Percentiles rank a stretch among this genome's conserved stretches.
These are phyloP conservation scores for Dendrocalamus sinicus DNA, from an alignment of 176 grass and related monocot genomes.

Conservation along the genomic window DNA sequence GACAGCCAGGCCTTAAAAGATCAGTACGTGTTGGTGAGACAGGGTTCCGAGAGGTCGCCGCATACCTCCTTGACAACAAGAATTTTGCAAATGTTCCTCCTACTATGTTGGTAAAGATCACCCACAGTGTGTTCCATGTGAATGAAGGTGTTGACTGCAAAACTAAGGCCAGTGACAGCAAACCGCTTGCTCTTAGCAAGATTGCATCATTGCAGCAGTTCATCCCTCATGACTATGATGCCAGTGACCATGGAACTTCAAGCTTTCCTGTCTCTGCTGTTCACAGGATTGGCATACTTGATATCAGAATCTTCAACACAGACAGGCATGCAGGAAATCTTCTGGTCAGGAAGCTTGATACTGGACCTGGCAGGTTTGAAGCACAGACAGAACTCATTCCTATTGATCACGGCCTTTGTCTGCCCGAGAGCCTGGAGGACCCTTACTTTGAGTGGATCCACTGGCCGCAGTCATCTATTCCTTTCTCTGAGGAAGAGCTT, in stretches of 20 bases:
- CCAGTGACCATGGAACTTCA: constrained; percentile 71
- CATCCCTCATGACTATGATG: constrained; percentile 70
- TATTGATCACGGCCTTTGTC: constrained; percentile 71
- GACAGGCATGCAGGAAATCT: constrained; percentile 78
- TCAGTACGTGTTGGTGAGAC: constrained; percentile 77
- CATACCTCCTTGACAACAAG: constrained; percentile 66
- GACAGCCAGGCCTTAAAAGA: constrained; percentile 75
- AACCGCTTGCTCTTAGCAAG: constrained; percentile 51
- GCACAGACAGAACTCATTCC: constrained; percentile 58
- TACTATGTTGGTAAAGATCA: constrained; percentile 72
- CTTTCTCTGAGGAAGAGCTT: constrained; percentile 72
- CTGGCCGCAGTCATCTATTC: constrained; percentile 69
- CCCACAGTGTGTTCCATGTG: constrained; percentile 63
- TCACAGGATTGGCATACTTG: constrained; percentile 74
- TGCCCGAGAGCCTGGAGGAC: constrained; percentile 68
- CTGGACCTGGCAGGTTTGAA: constrained; percentile 46
- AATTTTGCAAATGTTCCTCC: constrained; percentile 72
- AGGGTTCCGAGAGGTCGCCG: constrained; percentile 63
- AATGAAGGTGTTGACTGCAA: constrained; percentile 51
- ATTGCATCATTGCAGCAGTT: constrained; percentile 74
- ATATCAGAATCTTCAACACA: constrained; percentile 77
- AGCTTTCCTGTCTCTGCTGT: constrained; percentile 65
- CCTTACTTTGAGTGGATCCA: constrained; percentile 85
- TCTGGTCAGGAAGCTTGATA: constrained; percentile 59
- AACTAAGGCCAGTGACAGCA: constrained; percentile 27